These are phyloP conservation scores for Camptophora hylomeconis DNA, from an alignment of 2,329 filamentous ascomycete genomes.

Conservation along the genomic window DNA sequence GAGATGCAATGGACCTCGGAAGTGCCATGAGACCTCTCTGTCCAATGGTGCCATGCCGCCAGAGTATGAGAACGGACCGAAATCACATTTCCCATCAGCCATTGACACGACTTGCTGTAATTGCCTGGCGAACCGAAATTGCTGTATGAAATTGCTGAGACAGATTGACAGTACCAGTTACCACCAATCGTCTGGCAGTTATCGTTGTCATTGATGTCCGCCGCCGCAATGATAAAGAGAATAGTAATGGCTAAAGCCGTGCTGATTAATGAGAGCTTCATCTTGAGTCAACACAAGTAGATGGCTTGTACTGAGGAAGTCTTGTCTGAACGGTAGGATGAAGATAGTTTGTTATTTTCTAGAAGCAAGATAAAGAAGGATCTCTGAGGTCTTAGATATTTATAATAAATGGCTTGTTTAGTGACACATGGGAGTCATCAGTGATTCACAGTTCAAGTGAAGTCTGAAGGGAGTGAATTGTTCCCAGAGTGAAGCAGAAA, in stretches of 20 bases:
- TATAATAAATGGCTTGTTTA: too few species aligned
- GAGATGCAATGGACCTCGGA: slow-evolving; percentile 56
- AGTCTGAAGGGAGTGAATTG: too few species aligned
- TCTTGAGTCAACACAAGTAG: too few species aligned
- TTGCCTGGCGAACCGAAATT: slow-evolving; percentile 46
- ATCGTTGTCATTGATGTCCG: slow-evolving; percentile 13
- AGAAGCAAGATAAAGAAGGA: too few species aligned
- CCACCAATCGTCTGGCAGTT: slow-evolving; percentile 26
- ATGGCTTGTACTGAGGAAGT: too few species aligned
- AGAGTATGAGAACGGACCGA: slow-evolving; percentile 34
- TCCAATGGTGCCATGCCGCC: slow-evolving; percentile 55
- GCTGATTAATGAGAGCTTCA: too few species aligned
- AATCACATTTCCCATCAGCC: slow-evolving; percentile 39
- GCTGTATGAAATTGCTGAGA: slow-evolving; percentile 54
- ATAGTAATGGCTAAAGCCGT: slow-evolving; percentile 12
- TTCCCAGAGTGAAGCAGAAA: too few species aligned
- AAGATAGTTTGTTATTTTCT: too few species aligned
- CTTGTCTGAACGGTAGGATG: too few species aligned
- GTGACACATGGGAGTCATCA: too few species aligned
- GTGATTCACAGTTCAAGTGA: too few species aligned
- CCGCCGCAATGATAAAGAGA: slow-evolving; percentile 11
- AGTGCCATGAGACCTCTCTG: slow-evolving; percentile 58
- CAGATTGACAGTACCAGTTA: slow-evolving; percentile 51
- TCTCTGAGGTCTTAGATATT: too few species aligned
- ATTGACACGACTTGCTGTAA: slow-evolving; percentile 54